These are phyloP conservation scores for Salvia sclarea DNA, from an alignment of 305 asterid genomes.

Conservation along the genomic window DNA sequence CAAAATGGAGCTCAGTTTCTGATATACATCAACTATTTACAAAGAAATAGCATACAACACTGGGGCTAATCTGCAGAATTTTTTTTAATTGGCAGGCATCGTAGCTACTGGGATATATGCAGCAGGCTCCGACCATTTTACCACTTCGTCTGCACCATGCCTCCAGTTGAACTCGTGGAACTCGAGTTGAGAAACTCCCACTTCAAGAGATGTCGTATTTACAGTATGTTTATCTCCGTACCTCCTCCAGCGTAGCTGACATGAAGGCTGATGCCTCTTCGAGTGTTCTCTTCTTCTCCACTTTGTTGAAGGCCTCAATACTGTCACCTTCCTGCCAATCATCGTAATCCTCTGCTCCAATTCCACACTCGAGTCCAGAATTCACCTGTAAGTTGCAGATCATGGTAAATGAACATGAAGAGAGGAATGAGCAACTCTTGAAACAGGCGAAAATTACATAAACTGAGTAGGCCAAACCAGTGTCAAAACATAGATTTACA, in stretches of 20 bases:
- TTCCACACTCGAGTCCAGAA: conserved; percentile 95
- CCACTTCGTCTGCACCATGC: conserved; percentile 13
- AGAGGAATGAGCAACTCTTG: neutral
- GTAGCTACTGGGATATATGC: conserved; percentile 13
- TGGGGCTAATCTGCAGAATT: conserved; percentile 31
- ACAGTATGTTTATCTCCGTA: conserved; percentile 45
- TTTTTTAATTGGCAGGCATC: conserved; percentile 25
- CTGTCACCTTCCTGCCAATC: conserved; percentile 86
- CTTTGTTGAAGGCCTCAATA: conserved; percentile 78
- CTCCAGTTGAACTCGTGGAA: conserved; percentile 22
- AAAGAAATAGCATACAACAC: conserved; percentile 45
- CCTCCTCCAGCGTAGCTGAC: conserved; percentile 77
- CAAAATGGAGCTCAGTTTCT: conserved; percentile 59
- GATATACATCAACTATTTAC: conserved; percentile 65
- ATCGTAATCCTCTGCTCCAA: conserved; percentile 66
- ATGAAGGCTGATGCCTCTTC: conserved; percentile 97
- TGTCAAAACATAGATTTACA: neutral
- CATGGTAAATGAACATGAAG: conserved; percentile 11
- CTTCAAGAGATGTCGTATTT: conserved; percentile 29
- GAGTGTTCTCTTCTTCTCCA: conserved; percentile 84
- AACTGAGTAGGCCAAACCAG: neutral
- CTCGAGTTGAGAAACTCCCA: conserved; percentile 28
- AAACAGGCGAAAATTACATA: neutral
- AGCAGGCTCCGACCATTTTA: conserved; percentile 10
- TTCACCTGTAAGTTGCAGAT: conserved; percentile 57